These are phyloP conservation scores for Ramalina intermedia DNA, from an alignment of 495 filamentous ascomycete species.

Conservation along the genomic window DNA sequence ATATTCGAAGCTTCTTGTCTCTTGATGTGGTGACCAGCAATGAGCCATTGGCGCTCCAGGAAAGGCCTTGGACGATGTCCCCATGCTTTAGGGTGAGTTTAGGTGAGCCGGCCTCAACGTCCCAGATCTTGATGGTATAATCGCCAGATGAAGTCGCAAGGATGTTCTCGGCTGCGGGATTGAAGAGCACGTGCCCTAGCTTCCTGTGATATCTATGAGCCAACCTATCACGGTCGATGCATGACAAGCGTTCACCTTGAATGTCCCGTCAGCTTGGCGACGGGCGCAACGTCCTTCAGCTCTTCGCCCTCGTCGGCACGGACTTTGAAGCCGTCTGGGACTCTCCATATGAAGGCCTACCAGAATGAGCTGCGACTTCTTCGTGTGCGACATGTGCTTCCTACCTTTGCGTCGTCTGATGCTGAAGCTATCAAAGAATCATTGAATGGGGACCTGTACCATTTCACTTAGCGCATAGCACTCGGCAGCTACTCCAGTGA, in stretches of 20 bases:
- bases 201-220: constrained; percentile 41
- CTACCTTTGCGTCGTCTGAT: constrained; percentile 86
- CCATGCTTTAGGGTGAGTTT: constrained; percentile 63
- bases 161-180: constrained; percentile 89
- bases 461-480: constrained; percentile 12
- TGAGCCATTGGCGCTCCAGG: constrained; percentile 87
- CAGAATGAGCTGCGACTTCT: constrained; percentile 10
- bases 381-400: neutral
- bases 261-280: constrained; percentile 61
- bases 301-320: constrained; percentile 64
- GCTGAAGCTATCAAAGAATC: constrained; percentile 84
- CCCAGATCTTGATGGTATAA: constrained; percentile 91
- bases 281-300: constrained; percentile 61
- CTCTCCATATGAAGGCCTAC: constrained; percentile 82
- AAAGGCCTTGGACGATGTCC: constrained; percentile 87
- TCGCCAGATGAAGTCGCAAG: constrained; percentile 93
- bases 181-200: constrained; percentile 93
- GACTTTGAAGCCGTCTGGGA: constrained; percentile 76
- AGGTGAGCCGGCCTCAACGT: constrained; percentile 64
- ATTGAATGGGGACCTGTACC: constrained; percentile 77
- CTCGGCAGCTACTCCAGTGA: neutral
- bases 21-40: constrained; percentile 85
- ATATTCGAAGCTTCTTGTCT: constrained; percentile 94
- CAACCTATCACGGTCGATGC: too few relatives aligned
- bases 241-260: constrained; percentile 23